Base-by-base conservation (phyloP, 2,329 filamentous ascomycete species). In the Neonectria punicea region DNA sequence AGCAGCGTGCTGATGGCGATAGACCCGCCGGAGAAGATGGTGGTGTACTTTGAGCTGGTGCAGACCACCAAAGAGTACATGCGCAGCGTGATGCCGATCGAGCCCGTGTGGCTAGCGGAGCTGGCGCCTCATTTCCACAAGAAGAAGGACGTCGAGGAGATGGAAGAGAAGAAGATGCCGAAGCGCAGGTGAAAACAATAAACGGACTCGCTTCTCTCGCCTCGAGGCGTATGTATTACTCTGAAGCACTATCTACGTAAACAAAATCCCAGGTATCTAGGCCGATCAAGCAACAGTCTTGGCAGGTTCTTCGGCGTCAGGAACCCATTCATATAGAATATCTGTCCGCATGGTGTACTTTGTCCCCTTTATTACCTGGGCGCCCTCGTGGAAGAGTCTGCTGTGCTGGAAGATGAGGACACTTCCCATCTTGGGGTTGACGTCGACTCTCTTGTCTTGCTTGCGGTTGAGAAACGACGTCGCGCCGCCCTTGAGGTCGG, bases 61-160 rank as follows among this genome's bases (percentile, higher is more conserved):
- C 84, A 93, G 72, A 95, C 93, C 41, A 91, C 87, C 30, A 97
- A 97, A 83, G 95, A 98, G 83, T 99, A 95, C 78, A 97, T 97
- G 90, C 86, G 95, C 25, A 93, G 89, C 73, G 92, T 92, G 63
- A 90, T 97, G 85, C 94, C 94, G 1, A 87, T 98, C 57, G 90
- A 97, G 75, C 85, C 92, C 0, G 89, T 90, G 76, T 98, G 94
- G 94, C 78, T 99, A 72, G 87, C 89, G 7, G 95, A 98, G 80
- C 89, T 96, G 66, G 96, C 96, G 67, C 95, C 95, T 67, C 96
- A 98, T 82, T 97, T 94, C 76, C 93, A 98, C 78, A 98, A 97
- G 82, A 92, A 92, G 82, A 92, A 93, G 81, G 94, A 98, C 76
- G 79, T 98, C 44, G 95, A 98, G 75, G 90, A 86, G 18, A 76